Evolutionary conservation across 495 filamentous ascomycete species (phyloP).

Genomic region (Annulohypoxylon nitens): DNA sequence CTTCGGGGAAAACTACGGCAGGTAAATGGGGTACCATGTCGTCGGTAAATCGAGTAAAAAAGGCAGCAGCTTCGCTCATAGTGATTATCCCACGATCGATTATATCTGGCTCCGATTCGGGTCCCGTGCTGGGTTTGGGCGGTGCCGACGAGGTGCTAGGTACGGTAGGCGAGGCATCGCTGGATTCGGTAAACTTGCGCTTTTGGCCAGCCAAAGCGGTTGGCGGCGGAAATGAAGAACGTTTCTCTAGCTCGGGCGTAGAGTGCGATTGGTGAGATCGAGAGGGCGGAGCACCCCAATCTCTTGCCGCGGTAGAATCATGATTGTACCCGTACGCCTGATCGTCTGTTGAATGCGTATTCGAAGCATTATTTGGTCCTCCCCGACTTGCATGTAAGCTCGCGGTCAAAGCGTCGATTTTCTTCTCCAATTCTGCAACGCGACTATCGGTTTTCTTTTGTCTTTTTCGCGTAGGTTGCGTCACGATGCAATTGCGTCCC

Average conservation of each 20-base stretch:
- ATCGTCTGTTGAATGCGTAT: conserved; percentile 44
- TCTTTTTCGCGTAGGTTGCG: conserved; percentile 83
- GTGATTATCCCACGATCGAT: conserved; percentile 78
- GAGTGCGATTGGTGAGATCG: conserved; percentile 46
- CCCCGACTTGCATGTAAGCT: conserved; percentile 72
- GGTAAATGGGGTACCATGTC: conserved; percentile 80
- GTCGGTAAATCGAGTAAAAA: conserved; percentile 78
- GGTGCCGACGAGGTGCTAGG: conserved; percentile 25
- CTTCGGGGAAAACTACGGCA: conserved; percentile 78
- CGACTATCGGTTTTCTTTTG: conserved; percentile 95
- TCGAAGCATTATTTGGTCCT: conserved; percentile 27
- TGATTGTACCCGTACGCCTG: conserved; percentile 43
- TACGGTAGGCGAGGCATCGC: conserved; percentile 34
- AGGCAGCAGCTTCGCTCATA: conserved; percentile 68
- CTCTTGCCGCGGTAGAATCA: conserved; percentile 29
- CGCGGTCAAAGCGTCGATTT: conserved; percentile 90
- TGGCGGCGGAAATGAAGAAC: conserved; percentile 48
- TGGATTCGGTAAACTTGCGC: conserved; percentile 57
- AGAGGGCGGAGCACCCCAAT: conserved; percentile 47
- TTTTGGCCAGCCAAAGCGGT: conserved; percentile 61
- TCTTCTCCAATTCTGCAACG: conserved; percentile 93
- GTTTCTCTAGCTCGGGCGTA: conserved; percentile 41
- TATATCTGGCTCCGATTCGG: conserved; percentile 68
- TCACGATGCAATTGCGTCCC: conserved; percentile 81
- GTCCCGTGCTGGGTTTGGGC: conserved; percentile 8